Evolutionary conservation across 768 basidiomycete genomes (phyloP), one percentile per base, ranked within the genome.

Genomic region (Auriscalpium microsporum): DNA sequence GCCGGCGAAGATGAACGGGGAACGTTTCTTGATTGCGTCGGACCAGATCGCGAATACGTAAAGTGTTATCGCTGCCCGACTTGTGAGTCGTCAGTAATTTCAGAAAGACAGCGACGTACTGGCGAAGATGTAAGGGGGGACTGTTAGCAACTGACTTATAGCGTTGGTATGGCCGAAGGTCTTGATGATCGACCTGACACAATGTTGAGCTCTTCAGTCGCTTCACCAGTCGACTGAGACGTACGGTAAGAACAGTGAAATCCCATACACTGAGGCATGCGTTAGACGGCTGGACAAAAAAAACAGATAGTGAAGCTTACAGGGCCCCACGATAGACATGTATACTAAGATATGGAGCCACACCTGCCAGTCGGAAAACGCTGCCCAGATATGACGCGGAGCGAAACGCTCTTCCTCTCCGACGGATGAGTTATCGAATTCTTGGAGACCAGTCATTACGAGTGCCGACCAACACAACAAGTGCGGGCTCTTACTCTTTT

Each of bases 171-270:
- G 75, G 4, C 83, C 84, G 53, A 84, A 84, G 28, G 50, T 53
- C 78, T 82, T 19, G 38, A 53, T 50, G 38, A 57, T 48, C 14
- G 56, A 50, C 28, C 49, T 58, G 40, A 6, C 8, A 5, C 21
- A 36, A 6, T 11, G 50, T n/a, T 37, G 19, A 19, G 16, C n/a
- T 34, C 7, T 8, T 44, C 8, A 10, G 14, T 10, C 21, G 21
- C 17, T 19, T 33, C 33, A 17, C 14, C 19, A 23, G 21, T 1
- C 3, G 52, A 14, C 33, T 28, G 6, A 8, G 19, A 75, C 84
- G 62, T 64, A 86, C 81, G 84, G 84, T 34, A 86, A 68, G 73
- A 87, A 87, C 23, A 86, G 69, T 0, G 85, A 84, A 48, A 85
- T 84, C 2, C 84, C 85, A 61, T 82, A 85, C 2, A 85, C 84